Evolutionary conservation across 306 rosid genomes (phyloP).

Genomic region (Trifolium dubium): DNA sequence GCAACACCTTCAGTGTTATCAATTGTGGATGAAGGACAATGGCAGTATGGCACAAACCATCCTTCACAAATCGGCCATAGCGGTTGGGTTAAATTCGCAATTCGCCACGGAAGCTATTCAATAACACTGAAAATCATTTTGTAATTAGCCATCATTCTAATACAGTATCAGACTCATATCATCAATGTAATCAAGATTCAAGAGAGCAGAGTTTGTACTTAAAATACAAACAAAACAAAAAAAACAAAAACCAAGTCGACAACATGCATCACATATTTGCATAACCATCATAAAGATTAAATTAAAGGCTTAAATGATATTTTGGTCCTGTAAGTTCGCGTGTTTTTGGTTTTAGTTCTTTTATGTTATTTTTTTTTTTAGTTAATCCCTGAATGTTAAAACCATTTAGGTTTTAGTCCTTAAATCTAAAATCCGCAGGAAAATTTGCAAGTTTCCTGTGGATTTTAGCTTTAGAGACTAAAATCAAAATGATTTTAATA

Average conservation of each 20-base stretch:
- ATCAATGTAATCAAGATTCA: not conserved
- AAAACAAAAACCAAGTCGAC: slow-evolving; percentile 18
- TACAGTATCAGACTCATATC: not conserved
- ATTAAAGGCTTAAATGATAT: not conserved
- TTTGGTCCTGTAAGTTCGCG: too few species aligned
- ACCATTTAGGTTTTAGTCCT: too few species aligned
- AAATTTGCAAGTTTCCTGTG: too few species aligned
- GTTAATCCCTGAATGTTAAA: too few species aligned
- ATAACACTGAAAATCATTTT: not conserved
- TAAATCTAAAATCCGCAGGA: too few species aligned
- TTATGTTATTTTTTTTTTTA: too few species aligned
- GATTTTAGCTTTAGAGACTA: too few species aligned
- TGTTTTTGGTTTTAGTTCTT: too few species aligned
- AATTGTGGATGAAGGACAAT: not conserved
- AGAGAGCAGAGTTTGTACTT: slow-evolving; percentile 13
- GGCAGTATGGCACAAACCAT: not conserved
- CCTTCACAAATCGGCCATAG: not conserved
- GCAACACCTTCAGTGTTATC: not conserved
- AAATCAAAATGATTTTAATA: too few species aligned
- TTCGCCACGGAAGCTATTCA: not conserved
- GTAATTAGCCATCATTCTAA: slow-evolving; percentile 6
- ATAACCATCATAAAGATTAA: not conserved
- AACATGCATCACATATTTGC: not conserved
- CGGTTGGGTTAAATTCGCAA: not conserved
- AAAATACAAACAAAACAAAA: slow-evolving; percentile 7